Conservation (phyloP, 1,284 basidiomycete genomes). For the Irpex lacteus region DNA sequence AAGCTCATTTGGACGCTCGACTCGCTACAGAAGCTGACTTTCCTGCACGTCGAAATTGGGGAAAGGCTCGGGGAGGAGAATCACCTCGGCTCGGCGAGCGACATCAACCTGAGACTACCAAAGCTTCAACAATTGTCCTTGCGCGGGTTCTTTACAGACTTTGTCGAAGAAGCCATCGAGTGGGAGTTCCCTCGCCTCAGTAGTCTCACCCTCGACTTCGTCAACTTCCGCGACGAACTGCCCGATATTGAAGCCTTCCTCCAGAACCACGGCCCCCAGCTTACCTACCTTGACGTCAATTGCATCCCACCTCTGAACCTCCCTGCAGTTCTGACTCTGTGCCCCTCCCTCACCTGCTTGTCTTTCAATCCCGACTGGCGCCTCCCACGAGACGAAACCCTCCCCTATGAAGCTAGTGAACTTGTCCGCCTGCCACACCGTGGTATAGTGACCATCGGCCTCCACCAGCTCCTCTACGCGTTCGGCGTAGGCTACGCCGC, state of each 20-base stretch:
- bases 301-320: constrained; percentile 54
- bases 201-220: constrained; percentile 53
- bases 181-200: constrained; percentile 63
- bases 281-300: constrained; percentile 64
- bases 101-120: constrained; percentile 53
- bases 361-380: constrained; percentile 74
- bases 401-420: constrained; percentile 26
- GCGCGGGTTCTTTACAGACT: constrained; percentile 54
- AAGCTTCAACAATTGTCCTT: constrained; percentile 59
- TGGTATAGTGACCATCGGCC: constrained; percentile 57
- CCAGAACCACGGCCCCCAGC: constrained; percentile 46
- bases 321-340: constrained; percentile 54
- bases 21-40: constrained; percentile 50
- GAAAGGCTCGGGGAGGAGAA: constrained; percentile 26
- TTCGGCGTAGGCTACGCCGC: constrained; percentile 59
- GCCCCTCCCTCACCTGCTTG: constrained; percentile 57
- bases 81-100: constrained; percentile 55
- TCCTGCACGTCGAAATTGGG: constrained; percentile 54
- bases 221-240: constrained; percentile 41
- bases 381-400: constrained; percentile 28
- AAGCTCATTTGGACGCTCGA: constrained; percentile 69
- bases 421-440: constrained; percentile 52
- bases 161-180: constrained; percentile 61
- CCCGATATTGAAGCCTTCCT: constrained; percentile 63
- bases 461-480: constrained; percentile 66